These are phyloP conservation scores for Pleurotus sapidus DNA, from an alignment of 768 basidiomycete species.

Conservation along the genomic window DNA sequence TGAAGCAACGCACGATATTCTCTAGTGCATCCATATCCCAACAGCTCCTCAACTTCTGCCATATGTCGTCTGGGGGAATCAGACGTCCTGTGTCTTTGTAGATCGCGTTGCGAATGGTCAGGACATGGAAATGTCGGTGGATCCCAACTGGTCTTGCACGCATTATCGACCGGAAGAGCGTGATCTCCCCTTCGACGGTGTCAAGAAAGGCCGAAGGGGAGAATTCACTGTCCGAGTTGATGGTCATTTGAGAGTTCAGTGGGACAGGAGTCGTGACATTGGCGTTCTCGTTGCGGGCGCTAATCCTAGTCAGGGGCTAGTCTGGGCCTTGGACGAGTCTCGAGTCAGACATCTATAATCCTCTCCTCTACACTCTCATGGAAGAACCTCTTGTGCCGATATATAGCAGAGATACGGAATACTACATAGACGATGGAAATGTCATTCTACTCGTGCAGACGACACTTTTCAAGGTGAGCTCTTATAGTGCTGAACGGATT, in stretches of 20 bases:
- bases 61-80: slow-evolving; percentile 63
- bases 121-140: slow-evolving; percentile 78
- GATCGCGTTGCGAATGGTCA: slow-evolving; percentile 72
- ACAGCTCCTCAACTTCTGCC: slow-evolving; percentile 68
- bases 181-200: slow-evolving; percentile 78
- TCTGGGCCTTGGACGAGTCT: neutral
- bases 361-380: neutral
- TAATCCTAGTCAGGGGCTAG: too few species aligned
- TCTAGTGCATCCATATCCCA: slow-evolving; percentile 80
- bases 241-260: slow-evolving; percentile 12
- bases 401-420: neutral
- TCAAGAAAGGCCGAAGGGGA: slow-evolving; percentile 48
- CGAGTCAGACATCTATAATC: too few species aligned
- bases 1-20: slow-evolving; percentile 47
- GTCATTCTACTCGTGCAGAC: slow-evolving; percentile 6
- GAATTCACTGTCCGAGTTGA: slow-evolving; percentile 15
- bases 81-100: slow-evolving; percentile 63
- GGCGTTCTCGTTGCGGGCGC: too few species aligned
- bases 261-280: neutral
- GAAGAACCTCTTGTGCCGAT: neutral
- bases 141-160: slow-evolving; percentile 80
- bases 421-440: slow-evolving; percentile 9
- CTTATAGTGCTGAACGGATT: neutral
- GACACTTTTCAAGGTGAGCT: slow-evolving; percentile 9
- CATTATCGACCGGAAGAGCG: slow-evolving; percentile 82